Conservation (phyloP, 2,329 filamentous ascomycete species). For the Exophiala sideris region DNA sequence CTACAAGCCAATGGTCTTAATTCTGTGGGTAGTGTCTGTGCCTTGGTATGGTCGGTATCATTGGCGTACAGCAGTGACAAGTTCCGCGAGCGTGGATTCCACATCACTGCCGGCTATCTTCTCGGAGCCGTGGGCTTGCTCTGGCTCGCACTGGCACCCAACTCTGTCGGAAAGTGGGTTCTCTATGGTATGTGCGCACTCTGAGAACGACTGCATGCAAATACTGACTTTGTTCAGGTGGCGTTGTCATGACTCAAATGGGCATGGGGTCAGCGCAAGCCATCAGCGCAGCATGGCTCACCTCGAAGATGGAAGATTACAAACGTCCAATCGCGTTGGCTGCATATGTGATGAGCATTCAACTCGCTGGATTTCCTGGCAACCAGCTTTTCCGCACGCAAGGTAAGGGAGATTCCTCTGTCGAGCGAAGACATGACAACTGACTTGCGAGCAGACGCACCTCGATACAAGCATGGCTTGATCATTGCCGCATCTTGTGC, state of each 20-base stretch:
- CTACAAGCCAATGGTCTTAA: slow-evolving; percentile 54
- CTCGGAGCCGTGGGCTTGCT: slow-evolving; percentile 26
- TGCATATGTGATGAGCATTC: slow-evolving; percentile 31
- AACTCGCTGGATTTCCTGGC: slow-evolving; percentile 28
- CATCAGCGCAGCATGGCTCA: slow-evolving; percentile 30
- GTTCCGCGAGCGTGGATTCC: slow-evolving; percentile 23
- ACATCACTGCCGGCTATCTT: slow-evolving; percentile 27
- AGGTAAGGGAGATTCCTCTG: slow-evolving; percentile 11
- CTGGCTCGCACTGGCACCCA: slow-evolving; percentile 28
- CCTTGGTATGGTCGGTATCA: slow-evolving; percentile 19
- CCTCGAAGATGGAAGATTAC: slow-evolving; percentile 29
- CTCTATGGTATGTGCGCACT: slow-evolving; percentile 18
- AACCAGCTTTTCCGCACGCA: slow-evolving; percentile 26
- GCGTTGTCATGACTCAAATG: slow-evolving; percentile 28
- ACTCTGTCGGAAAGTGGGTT: slow-evolving; percentile 25
- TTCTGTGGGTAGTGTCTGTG: slow-evolving; percentile 44
- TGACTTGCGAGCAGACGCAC: slow-evolving; percentile 10
- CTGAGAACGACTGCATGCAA: neutral
- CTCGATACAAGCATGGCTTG: slow-evolving; percentile 14
- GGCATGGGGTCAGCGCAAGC: slow-evolving; percentile 25
- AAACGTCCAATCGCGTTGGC: slow-evolving; percentile 29
- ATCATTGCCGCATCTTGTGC: slow-evolving; percentile 15
- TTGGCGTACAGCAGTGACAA: slow-evolving; percentile 26
- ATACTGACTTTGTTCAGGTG: slow-evolving; percentile 17
- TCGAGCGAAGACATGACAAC: neutral